Evolutionary conservation across 768 basidiomycete genomes (phyloP).

Genomic region (Podaxis mareebaensis): DNA sequence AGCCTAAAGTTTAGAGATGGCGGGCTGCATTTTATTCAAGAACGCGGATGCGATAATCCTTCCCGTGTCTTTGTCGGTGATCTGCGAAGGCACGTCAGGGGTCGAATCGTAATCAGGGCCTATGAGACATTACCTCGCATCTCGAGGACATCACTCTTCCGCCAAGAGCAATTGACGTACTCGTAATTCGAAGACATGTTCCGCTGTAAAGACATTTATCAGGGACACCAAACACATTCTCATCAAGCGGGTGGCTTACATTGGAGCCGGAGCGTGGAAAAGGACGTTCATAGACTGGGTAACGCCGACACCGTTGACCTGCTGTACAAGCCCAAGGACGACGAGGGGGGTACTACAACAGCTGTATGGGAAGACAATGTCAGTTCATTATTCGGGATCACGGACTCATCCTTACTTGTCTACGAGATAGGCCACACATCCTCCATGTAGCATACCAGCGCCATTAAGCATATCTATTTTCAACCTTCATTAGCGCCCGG

Average conservation of each 20-base stretch:
- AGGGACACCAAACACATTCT: slow-evolving; percentile 12
- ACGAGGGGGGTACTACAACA: slow-evolving; percentile 71
- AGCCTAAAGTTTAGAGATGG: slow-evolving; percentile 43
- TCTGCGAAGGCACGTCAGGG: slow-evolving; percentile 35
- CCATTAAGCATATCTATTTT: slow-evolving; percentile 70
- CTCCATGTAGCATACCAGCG: slow-evolving; percentile 76
- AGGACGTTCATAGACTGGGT: slow-evolving; percentile 70
- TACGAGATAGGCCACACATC: slow-evolving; percentile 70
- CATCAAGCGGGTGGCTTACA: slow-evolving; percentile 39
- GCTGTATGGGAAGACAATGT: slow-evolving; percentile 29
- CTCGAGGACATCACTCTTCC: slow-evolving; percentile 68
- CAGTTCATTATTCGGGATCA: not conserved
- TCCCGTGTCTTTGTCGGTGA: slow-evolving; percentile 59
- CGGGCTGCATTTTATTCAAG: slow-evolving; percentile 75
- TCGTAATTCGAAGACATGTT: slow-evolving; percentile 56
- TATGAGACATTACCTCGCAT: slow-evolving; percentile 54
- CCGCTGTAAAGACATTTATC: slow-evolving; percentile 42
- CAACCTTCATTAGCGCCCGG: not conserved
- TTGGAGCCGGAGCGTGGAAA: slow-evolving; percentile 68
- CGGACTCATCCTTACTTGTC: slow-evolving; percentile 53
- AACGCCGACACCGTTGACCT: slow-evolving; percentile 71
- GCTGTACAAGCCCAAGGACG: slow-evolving; percentile 59
- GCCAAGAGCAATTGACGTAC: slow-evolving; percentile 68
- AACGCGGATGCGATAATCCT: slow-evolving; percentile 65
- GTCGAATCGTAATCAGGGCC: not conserved